phyloP scores from a whole-genome alignment of 768 basidiomycete species.

The Amanita brunnescens region DNA sequence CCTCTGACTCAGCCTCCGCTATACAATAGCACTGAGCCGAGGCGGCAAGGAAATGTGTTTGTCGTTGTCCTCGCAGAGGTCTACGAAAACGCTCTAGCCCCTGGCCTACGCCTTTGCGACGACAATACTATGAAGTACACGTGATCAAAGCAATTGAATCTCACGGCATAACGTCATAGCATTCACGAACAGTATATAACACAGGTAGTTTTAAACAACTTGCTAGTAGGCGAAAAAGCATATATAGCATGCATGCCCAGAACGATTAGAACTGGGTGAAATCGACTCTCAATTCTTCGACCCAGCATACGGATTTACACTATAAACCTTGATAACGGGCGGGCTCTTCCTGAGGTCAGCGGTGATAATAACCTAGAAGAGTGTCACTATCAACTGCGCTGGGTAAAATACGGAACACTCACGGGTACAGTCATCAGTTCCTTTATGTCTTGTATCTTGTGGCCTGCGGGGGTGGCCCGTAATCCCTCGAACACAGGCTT shows the following conservation, averaged over 20 bases:
- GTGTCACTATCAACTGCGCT: constrained; percentile 5
- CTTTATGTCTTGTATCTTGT: constrained; percentile 91
- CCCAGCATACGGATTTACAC: constrained; percentile 83
- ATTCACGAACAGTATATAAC: constrained; percentile 1
- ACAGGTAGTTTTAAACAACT: not conserved
- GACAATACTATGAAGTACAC: not conserved
- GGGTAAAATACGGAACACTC: constrained; percentile 21
- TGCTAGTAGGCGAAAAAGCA: not conserved
- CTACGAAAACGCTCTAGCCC: no score
- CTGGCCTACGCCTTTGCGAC: no score
- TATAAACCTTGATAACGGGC: constrained; percentile 95
- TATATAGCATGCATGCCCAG: not conserved
- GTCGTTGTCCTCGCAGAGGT: no score
- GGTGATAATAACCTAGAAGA: constrained; percentile 77
- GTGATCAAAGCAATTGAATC: not conserved
- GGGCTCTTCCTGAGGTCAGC: constrained; percentile 94
- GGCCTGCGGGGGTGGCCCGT: constrained; percentile 62
- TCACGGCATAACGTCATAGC: constrained; percentile 6
- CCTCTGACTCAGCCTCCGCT: no score
- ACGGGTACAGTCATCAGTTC: constrained; percentile 93
- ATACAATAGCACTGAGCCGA: no score
- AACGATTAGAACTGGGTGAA: not conserved
- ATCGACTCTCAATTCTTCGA: constrained; percentile 25
- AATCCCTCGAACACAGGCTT: constrained; percentile 81
- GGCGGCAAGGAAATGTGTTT: no score